A percentile compares a stretch with the other conserved stretches of the same genome.
phyloP scores from a whole-genome alignment of 352 stramenopile species.

The Peronospora destructor region DNA sequence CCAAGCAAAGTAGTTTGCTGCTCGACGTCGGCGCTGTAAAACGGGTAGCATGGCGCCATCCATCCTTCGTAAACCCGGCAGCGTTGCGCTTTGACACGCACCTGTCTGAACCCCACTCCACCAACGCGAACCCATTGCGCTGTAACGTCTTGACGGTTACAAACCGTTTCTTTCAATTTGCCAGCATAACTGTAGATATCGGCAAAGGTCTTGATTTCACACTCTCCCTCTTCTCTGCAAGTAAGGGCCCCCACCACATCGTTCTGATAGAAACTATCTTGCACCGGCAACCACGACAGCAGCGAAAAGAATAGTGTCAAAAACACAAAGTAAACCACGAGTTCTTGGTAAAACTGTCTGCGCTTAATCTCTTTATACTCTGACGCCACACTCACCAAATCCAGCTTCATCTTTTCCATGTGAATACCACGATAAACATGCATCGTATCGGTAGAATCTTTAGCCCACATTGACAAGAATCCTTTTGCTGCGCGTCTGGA shows the following conservation, averaged over 20 bases:
- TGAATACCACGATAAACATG: constrained; percentile 80
- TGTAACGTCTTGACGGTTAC: constrained; percentile 42
- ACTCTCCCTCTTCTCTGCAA: constrained; percentile 74
- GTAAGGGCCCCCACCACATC: constrained; percentile 72
- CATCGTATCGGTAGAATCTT: constrained; percentile 32
- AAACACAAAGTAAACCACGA: constrained; percentile 81
- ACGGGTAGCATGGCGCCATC: constrained; percentile 66
- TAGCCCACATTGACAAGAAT: constrained; percentile 74
- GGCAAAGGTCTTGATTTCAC: constrained; percentile 62
- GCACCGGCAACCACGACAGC: constrained; percentile 67
- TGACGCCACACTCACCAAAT: constrained; percentile 58
- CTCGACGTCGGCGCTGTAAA: constrained; percentile 47
- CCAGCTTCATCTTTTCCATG: constrained; percentile 88
- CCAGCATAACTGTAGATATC: constrained; percentile 76
- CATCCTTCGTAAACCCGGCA: constrained; percentile 59
- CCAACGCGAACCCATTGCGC: constrained; percentile 73
- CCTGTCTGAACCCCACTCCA: constrained; percentile 73
- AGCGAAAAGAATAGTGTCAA: constrained; percentile 72
- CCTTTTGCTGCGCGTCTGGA: constrained; percentile 58
- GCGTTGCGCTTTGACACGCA: constrained; percentile 69
- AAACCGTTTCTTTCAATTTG: constrained; percentile 48
- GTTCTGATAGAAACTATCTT: constrained; percentile 82
- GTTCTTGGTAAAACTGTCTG: constrained; percentile 83
- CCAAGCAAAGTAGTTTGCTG: constrained; percentile 44
- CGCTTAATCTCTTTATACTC: constrained; percentile 87